Conservation (phyloP, 495 filamentous ascomycete genomes). For the Hapsidospora chrysogenum region DNA sequence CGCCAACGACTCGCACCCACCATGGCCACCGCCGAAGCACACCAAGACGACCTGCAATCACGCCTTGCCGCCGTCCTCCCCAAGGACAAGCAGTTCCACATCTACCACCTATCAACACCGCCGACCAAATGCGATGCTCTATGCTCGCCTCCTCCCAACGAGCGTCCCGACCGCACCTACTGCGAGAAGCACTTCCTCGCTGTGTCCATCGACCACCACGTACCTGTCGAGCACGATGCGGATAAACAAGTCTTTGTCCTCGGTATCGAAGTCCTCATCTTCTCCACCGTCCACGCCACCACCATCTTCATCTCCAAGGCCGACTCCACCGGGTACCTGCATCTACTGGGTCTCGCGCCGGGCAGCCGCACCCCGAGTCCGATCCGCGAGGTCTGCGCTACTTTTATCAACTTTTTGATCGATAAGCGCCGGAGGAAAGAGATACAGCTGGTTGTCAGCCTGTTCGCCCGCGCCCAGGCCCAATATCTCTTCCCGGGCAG, state of each 20-base stretch:
- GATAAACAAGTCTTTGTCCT: slow-evolving; percentile 22
- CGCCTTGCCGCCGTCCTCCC: slow-evolving; percentile 57
- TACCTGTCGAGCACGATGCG: slow-evolving; percentile 1
- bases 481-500: slow-evolving; percentile 94
- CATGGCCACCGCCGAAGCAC: no score
- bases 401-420: slow-evolving; percentile 62
- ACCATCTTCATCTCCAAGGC: slow-evolving; percentile 94
- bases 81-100: slow-evolving; percentile 45
- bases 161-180: slow-evolving; percentile 56
- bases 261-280: slow-evolving; percentile 44
- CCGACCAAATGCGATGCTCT: slow-evolving; percentile 56
- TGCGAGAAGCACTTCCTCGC: slow-evolving; percentile 79
- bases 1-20: no score
- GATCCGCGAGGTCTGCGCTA: slow-evolving; percentile 49
- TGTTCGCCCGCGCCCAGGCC: slow-evolving; percentile 83
- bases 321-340: slow-evolving; percentile 81
- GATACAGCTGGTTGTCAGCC: slow-evolving; percentile 64
- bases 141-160: slow-evolving; percentile 58
- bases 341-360: slow-evolving; percentile 40
- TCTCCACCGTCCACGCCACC: slow-evolving; percentile 59
- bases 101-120: slow-evolving; percentile 80
- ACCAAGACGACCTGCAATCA: no score
- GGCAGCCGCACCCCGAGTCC: slow-evolving; percentile 57
- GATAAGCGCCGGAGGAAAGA: slow-evolving; percentile 45
- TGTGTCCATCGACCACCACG: slow-evolving; percentile 36